These are phyloP conservation scores for Pachyrhizus erosus DNA, from an alignment of 306 rosid genomes.

Conservation along the genomic window DNA sequence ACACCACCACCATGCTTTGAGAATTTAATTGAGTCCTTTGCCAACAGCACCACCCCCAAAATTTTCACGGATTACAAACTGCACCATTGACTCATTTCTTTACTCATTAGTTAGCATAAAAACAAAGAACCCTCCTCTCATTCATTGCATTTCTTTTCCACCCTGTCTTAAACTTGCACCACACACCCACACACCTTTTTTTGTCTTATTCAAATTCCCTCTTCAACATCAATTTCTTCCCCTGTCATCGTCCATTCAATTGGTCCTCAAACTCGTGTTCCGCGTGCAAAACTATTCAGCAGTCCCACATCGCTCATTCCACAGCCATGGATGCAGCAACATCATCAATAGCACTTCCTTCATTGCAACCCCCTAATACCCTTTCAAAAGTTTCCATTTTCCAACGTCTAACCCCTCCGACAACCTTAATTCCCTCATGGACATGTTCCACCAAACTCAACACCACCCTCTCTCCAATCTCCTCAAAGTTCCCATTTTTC, in stretches of 20 bases:
- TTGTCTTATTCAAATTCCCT: conserved; percentile 40
- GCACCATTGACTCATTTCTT: neutral
- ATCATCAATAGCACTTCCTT: conserved; percentile 52
- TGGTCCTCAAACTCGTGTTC: conserved; percentile 15
- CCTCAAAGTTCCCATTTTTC: conserved; percentile 46
- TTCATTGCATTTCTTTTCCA: neutral
- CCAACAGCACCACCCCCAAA: neutral
- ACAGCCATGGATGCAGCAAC: conserved; percentile 57
- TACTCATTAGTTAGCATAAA: neutral
- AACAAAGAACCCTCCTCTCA: neutral
- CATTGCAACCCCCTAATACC: conserved; percentile 43
- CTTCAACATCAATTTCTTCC: conserved; percentile 4
- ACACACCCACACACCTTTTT: conserved; percentile 17
- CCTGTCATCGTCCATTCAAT: conserved; percentile 19
- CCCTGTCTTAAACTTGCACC: conserved; percentile 37
- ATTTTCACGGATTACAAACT: neutral
- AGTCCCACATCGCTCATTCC: conserved; percentile 15
- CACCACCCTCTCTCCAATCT: conserved; percentile 21
- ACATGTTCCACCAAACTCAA: conserved; percentile 48
- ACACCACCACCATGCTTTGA: conserved; percentile 4
- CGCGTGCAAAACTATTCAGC: conserved; percentile 4
- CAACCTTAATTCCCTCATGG: conserved; percentile 50
- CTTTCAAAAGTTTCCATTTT: conserved; percentile 47
- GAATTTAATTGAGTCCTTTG: too few relatives aligned
- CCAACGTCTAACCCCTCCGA: conserved; percentile 40